Conservation (phyloP, 805 yeast species). For the Barnettozyma siamensis region DNA sequence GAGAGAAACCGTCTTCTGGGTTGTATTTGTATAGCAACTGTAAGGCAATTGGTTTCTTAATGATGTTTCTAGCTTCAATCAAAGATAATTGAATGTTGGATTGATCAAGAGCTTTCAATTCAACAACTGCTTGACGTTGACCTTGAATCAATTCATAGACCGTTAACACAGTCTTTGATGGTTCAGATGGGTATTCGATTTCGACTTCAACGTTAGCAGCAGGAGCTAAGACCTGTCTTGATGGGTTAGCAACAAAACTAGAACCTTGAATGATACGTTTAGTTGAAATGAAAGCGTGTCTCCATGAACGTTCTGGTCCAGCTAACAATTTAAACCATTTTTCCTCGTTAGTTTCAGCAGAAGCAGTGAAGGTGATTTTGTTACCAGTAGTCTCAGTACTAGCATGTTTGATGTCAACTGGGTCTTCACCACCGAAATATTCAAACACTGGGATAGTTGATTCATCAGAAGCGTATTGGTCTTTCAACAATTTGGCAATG, state of each 20-base stretch:
- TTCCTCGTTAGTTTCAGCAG: conserved; percentile 28
- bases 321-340: conserved; percentile 80
- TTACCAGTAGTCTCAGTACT: conserved; percentile 29
- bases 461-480: conserved; percentile 64
- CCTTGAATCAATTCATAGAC: conserved; percentile 73
- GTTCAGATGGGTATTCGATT: conserved; percentile 45
- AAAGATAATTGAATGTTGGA: conserved; percentile 61
- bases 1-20: conserved; percentile 91
- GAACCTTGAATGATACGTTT: conserved; percentile 80
- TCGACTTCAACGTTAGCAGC: conserved; percentile 55
- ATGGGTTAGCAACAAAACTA: conserved; percentile 73
- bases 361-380: conserved; percentile 35
- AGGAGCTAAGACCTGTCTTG: conserved; percentile 77
- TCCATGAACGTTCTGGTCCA: conserved; percentile 77
- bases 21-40: conserved; percentile 73
- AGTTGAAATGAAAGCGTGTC: conserved; percentile 81
- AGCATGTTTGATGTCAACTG: conserved; percentile 32
- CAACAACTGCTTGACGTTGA: conserved; percentile 58
- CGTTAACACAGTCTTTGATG: conserved; percentile 53
- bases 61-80: conserved; percentile 86
- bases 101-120: conserved; percentile 45
- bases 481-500: conserved; percentile 60
- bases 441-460: conserved; percentile 81
- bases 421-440: conserved; percentile 71
- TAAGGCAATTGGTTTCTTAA: conserved; percentile 65